Evolutionary conservation across 176 grass and related monocot genomes (phyloP), one percentile per base, ranked within the genome.

Genomic region (Thinopyrum elongatum): DNA sequence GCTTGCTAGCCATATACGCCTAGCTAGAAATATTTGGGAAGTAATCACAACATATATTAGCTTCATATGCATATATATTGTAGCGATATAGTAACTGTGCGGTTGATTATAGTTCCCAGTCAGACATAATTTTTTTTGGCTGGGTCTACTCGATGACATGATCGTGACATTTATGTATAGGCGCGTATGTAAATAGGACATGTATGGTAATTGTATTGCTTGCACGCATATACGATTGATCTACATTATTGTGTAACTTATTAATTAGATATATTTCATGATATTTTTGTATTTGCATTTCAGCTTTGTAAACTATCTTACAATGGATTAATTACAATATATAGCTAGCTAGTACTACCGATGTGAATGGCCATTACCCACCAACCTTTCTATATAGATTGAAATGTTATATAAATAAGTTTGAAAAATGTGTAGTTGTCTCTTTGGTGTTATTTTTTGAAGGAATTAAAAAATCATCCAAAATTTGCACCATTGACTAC

Each of bases 391-490:
- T 57, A 51, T 30, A 41, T 69, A 25, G 25, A 38, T 41, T 39
- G 25, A 15, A 87, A 72, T 76, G 4, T 82, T 87, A 29, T 30
- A 46, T 7, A 59, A 22, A 70, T 21, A 75, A 33, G 80, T 31
- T 21, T 51, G 3, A 70, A 21, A 69, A 36, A 19, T 22, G 31
- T 22, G 33, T 22, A 8, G 65, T 31, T 31, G 30, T 67, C 15
- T 34, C 5, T 15, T 67, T 19, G 16, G 2, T 67, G 33, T 33
- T 34, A 67, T 66, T 6, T 31, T 65, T 33, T 6, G 27, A 28
- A 6, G 26, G 14, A 31, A 67, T 31, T 31, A 31, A 31, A 67
- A 9, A 4, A 34, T 34, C 29, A 67, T 33, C 10, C 30, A 31
- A 31, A 31, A 2, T 31, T 36, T 68, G 3, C 3, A 22, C 31